Base-by-base conservation (phyloP, 2,329 filamentous ascomycete genomes). In the Didymella pinodella region DNA sequence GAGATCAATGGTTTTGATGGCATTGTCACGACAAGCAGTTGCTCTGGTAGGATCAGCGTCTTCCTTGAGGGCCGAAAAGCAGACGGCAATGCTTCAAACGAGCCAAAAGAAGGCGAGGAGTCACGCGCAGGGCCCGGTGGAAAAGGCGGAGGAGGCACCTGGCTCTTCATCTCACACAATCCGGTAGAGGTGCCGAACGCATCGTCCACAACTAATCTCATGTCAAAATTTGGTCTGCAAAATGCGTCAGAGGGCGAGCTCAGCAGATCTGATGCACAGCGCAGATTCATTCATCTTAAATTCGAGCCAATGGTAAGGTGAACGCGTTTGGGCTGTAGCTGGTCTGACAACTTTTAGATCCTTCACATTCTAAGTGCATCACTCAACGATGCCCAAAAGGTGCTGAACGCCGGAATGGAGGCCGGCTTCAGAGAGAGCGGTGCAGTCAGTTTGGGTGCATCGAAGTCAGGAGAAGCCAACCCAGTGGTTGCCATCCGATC, bases 381-480 rank as follows among this genome's bases (percentile, higher is more conserved):
- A 0, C 82, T 88, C 0, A 78, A 85, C 12, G 86, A 94, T 68
- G 92, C 94, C 4, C 90, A 96, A 65, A 82, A 85, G 8, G 82
- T 96, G 18, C 84, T 97, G 14, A 84, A 88, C 11, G 91, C 90
- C 44, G 93, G 91, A 1, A 82, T 94, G 10, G 86, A 88, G 67
- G 90, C 92, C 4, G 94, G 94, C 0, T 97, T 97, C 74, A 88
- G 94, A 14, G 94, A 98, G 78, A 95, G 90, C 59, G 94, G 94
- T 18, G 89, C 94, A 48, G 84, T 96, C 57, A 91, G 89, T 69
- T 74, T 92, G 46, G 76, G 77, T 5, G 56, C 73, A 11, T 63
- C 67, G 6, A 70, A 74, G 26, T 65, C 76, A 22, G 75, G 78
- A 41, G 77, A 78, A 12, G 73, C 80, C 20, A 87, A 82, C 45